Evolutionary conservation across 306 rosid species (phyloP), one percentile per base, ranked within the genome.

Genomic region (Lotus japonicus): DNA sequence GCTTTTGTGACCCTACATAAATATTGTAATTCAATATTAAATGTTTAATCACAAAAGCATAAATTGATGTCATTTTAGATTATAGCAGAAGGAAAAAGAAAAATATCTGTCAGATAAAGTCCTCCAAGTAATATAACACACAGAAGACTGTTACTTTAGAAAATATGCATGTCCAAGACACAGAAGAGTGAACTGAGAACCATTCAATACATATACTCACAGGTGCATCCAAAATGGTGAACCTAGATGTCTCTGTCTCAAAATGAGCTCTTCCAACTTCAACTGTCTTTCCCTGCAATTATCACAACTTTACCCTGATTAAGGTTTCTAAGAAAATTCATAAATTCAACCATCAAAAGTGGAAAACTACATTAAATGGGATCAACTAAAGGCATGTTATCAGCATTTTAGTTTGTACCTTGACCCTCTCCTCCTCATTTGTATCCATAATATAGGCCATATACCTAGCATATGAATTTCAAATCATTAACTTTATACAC

Each of bases 361-460:
- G 17, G 48, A 66, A 69, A 50, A 56, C 45, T 61, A 52, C 12
- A 76, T 64, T 2, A 66, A 36, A 13, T 41, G 33, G 43, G 45
- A 54, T 28, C 53, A 58, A 55, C 3, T 19, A 64, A 3, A 6
- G 19, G 39, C 59, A 18, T 71, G 55, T 26, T 12, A 59, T 64
- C 48, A 33, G 36, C 60, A 33, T 21, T 68, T 36, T 13, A 41
- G 11, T 59, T 8, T 80, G 13, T 81, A 91, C 99, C 96, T 95
- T 95, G 33, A 51, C 79, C 79, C 99, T 88, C 84, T 95, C 99
- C 76, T 95, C 97, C 68, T 95, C 97, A 68, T 95, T 95, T 53
- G 99, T 95, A 84, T 95, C 99, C 99, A 95, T 95, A 64, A 95
- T 91, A 80, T 87, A 95, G 0, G 99, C 99, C 99, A 95, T 95